Base-by-base conservation (phyloP, 768 basidiomycete species). In the Hortiboletus flavorubellus region DNA sequence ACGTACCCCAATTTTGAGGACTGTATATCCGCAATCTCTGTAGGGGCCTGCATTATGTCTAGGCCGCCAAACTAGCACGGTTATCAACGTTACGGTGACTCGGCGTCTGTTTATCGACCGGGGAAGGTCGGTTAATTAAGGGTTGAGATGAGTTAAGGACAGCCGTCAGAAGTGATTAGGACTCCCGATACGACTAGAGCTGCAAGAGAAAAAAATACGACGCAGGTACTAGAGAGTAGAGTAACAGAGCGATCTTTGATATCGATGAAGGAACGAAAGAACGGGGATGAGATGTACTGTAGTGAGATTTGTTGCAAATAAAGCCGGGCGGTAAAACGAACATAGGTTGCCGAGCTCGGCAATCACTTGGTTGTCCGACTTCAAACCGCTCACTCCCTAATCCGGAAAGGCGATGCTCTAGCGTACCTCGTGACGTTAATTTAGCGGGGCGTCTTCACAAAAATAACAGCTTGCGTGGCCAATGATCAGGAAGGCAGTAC, bases 61-160 rank as follows among this genome's bases (percentile, higher is more conserved):
- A 53, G 41, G 59, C 33, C 53, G 50, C 29, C 21, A 55, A 59
- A 51, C 46, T 58, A 51, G 51, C 59, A 69, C 70, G 70, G 70
- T 72, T 71, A 71, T 71, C 70, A 73, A 71, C 56, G 71, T 71
- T 60, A 72, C 70, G 70, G 71, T 66, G 70, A 72, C 71, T 61
- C 70, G 70, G 70, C 71, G 71, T 71, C 71, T 64, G 68, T 71
- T 71, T 71, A 73, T 71, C 70, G 69, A 73, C 70, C 70, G 70
- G 71, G 68, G 70, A 65, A 67, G 70, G 62, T 72, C 70, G 70
- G 70, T 73, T 71, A 71, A 71, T 71, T 71, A 71, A 72, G 69
- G 61, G 64, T 53, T 67, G 58, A 69, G 55, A 70, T 57, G 55
- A 44, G 53, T 49, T 49, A 53, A 54, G 57, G 56, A 54, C 41